These are phyloP conservation scores for Brettanomyces sp. DNA, from an alignment of 805 yeast genomes.

Conservation along the genomic window DNA sequence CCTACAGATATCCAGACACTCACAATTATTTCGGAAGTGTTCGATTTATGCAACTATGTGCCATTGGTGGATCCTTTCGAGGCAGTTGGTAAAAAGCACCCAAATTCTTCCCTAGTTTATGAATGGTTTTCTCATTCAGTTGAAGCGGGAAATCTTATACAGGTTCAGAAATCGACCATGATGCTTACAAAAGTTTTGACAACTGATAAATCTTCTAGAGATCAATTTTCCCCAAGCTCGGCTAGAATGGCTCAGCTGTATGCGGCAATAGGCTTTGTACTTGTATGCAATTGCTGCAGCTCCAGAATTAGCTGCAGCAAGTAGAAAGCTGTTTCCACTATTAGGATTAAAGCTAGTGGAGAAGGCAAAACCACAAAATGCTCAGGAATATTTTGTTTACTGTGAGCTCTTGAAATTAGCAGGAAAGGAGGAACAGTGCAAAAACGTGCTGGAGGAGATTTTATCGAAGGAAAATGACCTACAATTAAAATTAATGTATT, in stretches of 20 bases:
- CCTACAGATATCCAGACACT: conserved; percentile 52
- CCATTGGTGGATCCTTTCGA: conserved; percentile 43
- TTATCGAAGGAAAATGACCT: conserved; percentile 40
- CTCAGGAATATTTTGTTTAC: conserved; percentile 61
- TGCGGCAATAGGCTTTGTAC: conserved; percentile 47
- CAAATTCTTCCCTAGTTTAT: conserved; percentile 35
- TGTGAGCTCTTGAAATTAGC: conserved; percentile 37
- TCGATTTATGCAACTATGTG: conserved; percentile 26
- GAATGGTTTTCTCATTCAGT: conserved; percentile 53
- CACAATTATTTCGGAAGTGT: conserved; percentile 36
- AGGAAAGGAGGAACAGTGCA: conserved; percentile 27
- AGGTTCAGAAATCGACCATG: conserved; percentile 48
- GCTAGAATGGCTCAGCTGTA: conserved; percentile 35
- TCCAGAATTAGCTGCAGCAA: conserved; percentile 32
- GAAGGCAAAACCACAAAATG: conserved; percentile 39
- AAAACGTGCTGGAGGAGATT: conserved; percentile 22
- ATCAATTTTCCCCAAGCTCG: conserved; percentile 6
- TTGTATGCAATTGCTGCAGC: conserved; percentile 27
- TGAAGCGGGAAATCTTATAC: conserved; percentile 35
- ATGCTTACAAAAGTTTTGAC: conserved; percentile 26
- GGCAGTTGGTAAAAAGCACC: conserved; percentile 47
- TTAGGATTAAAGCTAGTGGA: conserved; percentile 53
- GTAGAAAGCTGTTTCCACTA: conserved; percentile 43
- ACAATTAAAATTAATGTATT: conserved; percentile 48
- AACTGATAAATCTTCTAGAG: conserved; percentile 2